phyloP scores from a whole-genome alignment of 768 basidiomycete genomes.

The Panellus pusillus region DNA sequence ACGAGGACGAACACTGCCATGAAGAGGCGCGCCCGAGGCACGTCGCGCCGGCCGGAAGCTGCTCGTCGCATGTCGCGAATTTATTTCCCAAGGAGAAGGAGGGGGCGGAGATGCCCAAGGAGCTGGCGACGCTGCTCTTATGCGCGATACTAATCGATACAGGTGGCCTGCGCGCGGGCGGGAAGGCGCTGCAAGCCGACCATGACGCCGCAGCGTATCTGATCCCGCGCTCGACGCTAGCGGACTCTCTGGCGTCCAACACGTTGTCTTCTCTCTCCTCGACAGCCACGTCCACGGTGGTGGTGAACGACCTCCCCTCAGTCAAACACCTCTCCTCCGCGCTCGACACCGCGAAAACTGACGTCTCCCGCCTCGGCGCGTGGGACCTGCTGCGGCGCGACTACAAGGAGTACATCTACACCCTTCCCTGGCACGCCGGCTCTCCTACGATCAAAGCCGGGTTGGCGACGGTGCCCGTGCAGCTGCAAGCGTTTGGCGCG shows the following conservation, averaged over 20 bases:
- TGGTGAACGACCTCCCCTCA: constrained; percentile 31
- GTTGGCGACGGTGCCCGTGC: constrained; percentile 78
- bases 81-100: constrained; percentile 28
- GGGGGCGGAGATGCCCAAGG: constrained; percentile 44
- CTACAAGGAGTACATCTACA: constrained; percentile 82
- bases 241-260: constrained; percentile 27
- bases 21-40: constrained; percentile 63
- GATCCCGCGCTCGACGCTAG: constrained; percentile 52
- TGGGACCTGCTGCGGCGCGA: constrained; percentile 89
- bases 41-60: constrained; percentile 74
- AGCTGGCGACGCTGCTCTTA: constrained; percentile 78
- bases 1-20: constrained; percentile 79
- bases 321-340: constrained; percentile 50
- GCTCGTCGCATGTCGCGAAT: constrained; percentile 58
- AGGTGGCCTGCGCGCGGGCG: constrained; percentile 68
- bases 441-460: constrained; percentile 59
- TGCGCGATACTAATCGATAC: constrained; percentile 88
- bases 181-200: constrained; percentile 74
- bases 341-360: constrained; percentile 59
- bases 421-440: constrained; percentile 42
- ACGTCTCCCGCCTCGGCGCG: constrained; percentile 65
- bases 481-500: constrained; percentile 56
- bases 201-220: constrained; percentile 64
- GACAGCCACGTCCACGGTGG: constrained; percentile 5
- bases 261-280: constrained; percentile 13